Evolutionary conservation across 1,284 basidiomycete species (phyloP).

Genomic region (Leccinum pachyderme): DNA sequence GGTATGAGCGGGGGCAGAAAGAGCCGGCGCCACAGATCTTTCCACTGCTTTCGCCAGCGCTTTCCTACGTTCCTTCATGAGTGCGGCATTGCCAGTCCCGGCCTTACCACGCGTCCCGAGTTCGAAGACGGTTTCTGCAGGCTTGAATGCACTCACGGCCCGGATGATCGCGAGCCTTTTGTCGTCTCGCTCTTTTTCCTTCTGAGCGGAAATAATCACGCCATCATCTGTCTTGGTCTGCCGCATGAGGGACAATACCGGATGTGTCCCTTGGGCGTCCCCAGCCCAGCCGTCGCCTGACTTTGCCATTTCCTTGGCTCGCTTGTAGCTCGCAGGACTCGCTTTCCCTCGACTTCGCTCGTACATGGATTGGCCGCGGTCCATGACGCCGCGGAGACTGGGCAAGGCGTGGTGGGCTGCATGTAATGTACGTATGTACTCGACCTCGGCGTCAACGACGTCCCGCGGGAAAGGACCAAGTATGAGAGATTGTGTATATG

Average conservation of each 20-base stretch:
- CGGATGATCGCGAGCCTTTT: slow-evolving; percentile 71
- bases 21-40: slow-evolving; percentile 41
- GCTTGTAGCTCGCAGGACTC: slow-evolving; percentile 79
- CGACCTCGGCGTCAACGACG: slow-evolving; percentile 79
- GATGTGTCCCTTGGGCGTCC: slow-evolving; percentile 65
- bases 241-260: slow-evolving; percentile 50
- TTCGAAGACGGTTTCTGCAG: slow-evolving; percentile 92
- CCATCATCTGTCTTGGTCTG: slow-evolving; percentile 32
- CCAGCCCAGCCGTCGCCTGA: slow-evolving; percentile 68
- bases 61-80: slow-evolving; percentile 91
- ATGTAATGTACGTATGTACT: slow-evolving; percentile 74
- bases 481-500: slow-evolving; percentile 69
- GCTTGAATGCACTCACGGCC: slow-evolving; percentile 80
- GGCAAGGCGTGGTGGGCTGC: slow-evolving; percentile 67
- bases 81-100: slow-evolving; percentile 56
- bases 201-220: slow-evolving; percentile 18
- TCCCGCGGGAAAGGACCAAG: slow-evolving; percentile 87
- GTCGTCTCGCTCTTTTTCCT: slow-evolving; percentile 42
- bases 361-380: slow-evolving; percentile 90
- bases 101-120: slow-evolving; percentile 74
- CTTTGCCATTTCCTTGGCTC: slow-evolving; percentile 87
- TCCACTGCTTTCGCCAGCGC: slow-evolving; percentile 66
- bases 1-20: slow-evolving; percentile 35
- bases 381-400: slow-evolving; percentile 83
- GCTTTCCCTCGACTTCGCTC: slow-evolving; percentile 93